Evolutionary conservation across 2,329 filamentous ascomycete species (phyloP).

Genomic region (Aspergillus unguis): DNA sequence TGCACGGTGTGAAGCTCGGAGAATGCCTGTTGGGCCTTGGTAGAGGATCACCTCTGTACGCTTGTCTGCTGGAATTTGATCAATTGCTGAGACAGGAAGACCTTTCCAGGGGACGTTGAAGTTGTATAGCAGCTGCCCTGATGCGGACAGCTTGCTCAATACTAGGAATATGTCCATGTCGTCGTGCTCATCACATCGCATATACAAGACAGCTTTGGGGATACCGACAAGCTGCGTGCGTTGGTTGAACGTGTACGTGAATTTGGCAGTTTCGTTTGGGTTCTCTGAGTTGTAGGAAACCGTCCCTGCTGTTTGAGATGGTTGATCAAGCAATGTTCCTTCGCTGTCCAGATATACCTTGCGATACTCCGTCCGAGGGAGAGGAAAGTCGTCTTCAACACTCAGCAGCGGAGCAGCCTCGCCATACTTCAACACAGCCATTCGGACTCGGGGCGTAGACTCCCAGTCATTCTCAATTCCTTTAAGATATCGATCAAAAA

Average conservation of each 20-base stretch:
- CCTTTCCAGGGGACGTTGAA: conserved; percentile 11
- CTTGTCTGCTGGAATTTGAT: background rate
- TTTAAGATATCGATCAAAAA: conserved; percentile 13
- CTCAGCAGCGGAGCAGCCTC: conserved; percentile 2
- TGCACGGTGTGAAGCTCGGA: background rate
- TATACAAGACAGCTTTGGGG: conserved; percentile 13
- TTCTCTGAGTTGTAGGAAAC: conserved; percentile 11
- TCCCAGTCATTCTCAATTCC: conserved; percentile 10
- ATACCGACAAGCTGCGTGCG: conserved; percentile 12
- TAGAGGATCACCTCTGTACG: conserved; percentile 7
- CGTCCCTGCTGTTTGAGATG: background rate
- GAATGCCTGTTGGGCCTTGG: conserved; percentile 7
- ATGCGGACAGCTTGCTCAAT: conserved; percentile 8
- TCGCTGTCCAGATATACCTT: conserved; percentile 10
- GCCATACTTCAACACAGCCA: conserved; percentile 9
- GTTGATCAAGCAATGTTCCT: background rate
- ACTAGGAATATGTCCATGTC: conserved; percentile 12
- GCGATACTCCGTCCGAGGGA: conserved; percentile 9
- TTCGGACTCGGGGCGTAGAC: conserved; percentile 10
- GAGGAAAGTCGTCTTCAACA: conserved; percentile 9
- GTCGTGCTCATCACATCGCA: conserved; percentile 13
- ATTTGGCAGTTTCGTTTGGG: conserved; percentile 7
- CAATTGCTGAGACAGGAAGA: conserved; percentile 1
- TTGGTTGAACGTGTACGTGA: conserved; percentile 10
- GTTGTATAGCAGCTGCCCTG: conserved; percentile 8